phyloP scores from a whole-genome alignment of 2,329 filamentous ascomycete genomes.

The Leptographium radiaticola region DNA sequence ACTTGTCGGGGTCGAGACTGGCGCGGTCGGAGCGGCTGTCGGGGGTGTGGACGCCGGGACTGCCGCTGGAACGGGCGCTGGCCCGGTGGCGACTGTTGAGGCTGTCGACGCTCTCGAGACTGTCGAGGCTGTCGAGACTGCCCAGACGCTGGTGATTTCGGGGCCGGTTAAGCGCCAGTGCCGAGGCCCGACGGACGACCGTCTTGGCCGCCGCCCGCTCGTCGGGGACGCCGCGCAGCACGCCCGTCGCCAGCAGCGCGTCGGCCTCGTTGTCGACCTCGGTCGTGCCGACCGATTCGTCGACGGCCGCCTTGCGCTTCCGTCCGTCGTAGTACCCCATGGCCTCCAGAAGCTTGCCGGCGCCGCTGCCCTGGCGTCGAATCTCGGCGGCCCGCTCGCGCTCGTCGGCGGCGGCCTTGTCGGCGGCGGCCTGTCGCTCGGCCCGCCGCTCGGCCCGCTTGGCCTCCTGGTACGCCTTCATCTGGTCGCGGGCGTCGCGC shows the following conservation, averaged over 20 bases:
- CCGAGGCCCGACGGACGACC: constrained; percentile 19
- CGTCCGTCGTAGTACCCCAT: constrained; percentile 9
- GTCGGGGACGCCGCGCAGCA: constrained; percentile 26
- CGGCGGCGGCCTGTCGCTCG: constrained; percentile 19
- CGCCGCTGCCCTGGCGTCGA: constrained; percentile 15
- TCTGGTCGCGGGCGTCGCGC: constrained; percentile 35
- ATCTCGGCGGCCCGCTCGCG: constrained; percentile 5
- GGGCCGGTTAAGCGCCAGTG: not conserved
- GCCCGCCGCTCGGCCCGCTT: constrained; percentile 18
- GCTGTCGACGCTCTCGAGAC: not conserved
- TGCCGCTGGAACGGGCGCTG: not conserved
- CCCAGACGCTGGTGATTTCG: too few species aligned
- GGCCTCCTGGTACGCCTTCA: constrained; percentile 23
- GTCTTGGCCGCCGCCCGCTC: constrained; percentile 22
- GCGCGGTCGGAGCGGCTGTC: not conserved
- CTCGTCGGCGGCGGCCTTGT: constrained; percentile 23
- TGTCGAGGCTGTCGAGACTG: not conserved
- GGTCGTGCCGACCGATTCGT: constrained; percentile 13
- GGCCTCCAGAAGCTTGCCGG: constrained; percentile 9
- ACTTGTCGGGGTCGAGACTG: not conserved
- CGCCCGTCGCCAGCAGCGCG: constrained; percentile 27
- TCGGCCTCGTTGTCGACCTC: constrained; percentile 20
- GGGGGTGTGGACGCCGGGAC: not conserved
- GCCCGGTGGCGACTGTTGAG: not conserved
- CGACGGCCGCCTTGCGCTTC: constrained; percentile 5